A percentile compares a stretch with the other conserved stretches of the same genome.
phyloP scores from a whole-genome alignment of 345 rosid species.

The Camelina sativa region DNA sequence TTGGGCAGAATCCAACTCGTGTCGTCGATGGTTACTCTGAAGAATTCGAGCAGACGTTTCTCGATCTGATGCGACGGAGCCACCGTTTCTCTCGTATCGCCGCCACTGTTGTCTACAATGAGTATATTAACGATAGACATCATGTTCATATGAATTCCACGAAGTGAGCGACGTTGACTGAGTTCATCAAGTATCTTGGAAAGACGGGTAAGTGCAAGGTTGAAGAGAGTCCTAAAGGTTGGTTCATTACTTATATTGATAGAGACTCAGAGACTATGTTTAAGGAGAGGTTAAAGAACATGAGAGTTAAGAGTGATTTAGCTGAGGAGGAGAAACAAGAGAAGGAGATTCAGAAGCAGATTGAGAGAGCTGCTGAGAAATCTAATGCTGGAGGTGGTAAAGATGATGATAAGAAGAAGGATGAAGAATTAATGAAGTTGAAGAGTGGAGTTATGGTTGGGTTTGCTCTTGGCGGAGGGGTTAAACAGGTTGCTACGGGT shows the following conservation, averaged over 20 bases:
- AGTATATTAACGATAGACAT: slow-evolving; percentile 83
- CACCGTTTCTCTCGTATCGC: slow-evolving; percentile 92
- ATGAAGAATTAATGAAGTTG: slow-evolving; percentile 19
- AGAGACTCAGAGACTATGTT: slow-evolving; percentile 83
- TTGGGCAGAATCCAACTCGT: slow-evolving; percentile 78
- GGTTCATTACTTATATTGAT: slow-evolving; percentile 94
- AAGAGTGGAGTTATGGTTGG: slow-evolving; percentile 75
- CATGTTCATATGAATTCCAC: slow-evolving; percentile 97
- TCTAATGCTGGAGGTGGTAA: slow-evolving; percentile 4
- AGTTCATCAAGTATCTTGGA: slow-evolving; percentile 83
- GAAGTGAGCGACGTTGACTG: slow-evolving; percentile 87
- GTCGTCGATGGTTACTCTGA: slow-evolving; percentile 89
- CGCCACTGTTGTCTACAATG: slow-evolving; percentile 95
- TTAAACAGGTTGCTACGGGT: slow-evolving; percentile 27
- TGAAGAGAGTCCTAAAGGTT: slow-evolving; percentile 93
- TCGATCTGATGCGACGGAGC: slow-evolving; percentile 80
- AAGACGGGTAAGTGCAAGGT: slow-evolving; percentile 89
- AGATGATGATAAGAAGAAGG: no score
- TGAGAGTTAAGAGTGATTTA: slow-evolving; percentile 72
- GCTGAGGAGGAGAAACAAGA: slow-evolving; percentile 96
- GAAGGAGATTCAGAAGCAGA: slow-evolving; percentile 77
- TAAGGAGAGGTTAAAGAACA: slow-evolving; percentile 84
- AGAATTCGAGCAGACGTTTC: slow-evolving; percentile 75
- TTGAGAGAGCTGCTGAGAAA: slow-evolving; percentile 72
- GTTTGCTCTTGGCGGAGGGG: slow-evolving; percentile 59